These are phyloP conservation scores for Simplicillium sp. DNA, from an alignment of 2,329 filamentous ascomycete species.

Conservation along the genomic window DNA sequence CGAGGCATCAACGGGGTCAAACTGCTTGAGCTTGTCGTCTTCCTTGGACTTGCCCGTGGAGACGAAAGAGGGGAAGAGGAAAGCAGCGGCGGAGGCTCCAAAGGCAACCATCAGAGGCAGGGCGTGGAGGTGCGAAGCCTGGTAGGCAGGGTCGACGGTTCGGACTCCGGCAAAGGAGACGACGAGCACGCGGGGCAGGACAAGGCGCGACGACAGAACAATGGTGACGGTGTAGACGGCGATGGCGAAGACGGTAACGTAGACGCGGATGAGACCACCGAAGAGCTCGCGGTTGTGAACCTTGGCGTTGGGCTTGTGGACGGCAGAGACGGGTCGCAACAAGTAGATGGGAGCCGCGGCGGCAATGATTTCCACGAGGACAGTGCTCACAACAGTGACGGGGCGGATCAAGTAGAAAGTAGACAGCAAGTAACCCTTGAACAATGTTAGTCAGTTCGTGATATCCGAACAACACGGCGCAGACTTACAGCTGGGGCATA, in stretches of 20 bases:
- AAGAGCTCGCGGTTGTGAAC: constrained; percentile 56
- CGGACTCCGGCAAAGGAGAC: constrained; percentile 65
- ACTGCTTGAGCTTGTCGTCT: constrained; percentile 40
- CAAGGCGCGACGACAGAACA: constrained; percentile 58
- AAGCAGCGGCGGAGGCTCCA: constrained; percentile 62
- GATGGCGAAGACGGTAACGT: constrained; percentile 59
- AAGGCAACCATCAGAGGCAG: constrained; percentile 49
- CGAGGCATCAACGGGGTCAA: constrained; percentile 55
- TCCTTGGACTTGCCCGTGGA: constrained; percentile 37
- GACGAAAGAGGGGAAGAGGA: constrained; percentile 66
- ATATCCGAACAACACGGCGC: constrained; percentile 3
- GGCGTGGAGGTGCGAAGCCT: constrained; percentile 49
- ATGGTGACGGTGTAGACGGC: constrained; percentile 68
- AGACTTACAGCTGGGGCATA: constrained; percentile 59
- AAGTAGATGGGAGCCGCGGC: constrained; percentile 66
- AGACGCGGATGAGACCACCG: constrained; percentile 51
- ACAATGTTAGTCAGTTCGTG: constrained; percentile 3
- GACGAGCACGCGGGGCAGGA: constrained; percentile 64
- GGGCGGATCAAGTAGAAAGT: constrained; percentile 68
- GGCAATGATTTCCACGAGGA: constrained; percentile 59
- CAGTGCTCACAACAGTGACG: constrained; percentile 48
- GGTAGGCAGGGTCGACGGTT: constrained; percentile 58
- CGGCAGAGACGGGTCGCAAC: constrained; percentile 56
- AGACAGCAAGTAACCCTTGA: constrained; percentile 60
- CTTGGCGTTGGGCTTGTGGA: constrained; percentile 46